Conservation (phyloP, 805 yeast species). For the Nakazawaea pomicola region DNA sequence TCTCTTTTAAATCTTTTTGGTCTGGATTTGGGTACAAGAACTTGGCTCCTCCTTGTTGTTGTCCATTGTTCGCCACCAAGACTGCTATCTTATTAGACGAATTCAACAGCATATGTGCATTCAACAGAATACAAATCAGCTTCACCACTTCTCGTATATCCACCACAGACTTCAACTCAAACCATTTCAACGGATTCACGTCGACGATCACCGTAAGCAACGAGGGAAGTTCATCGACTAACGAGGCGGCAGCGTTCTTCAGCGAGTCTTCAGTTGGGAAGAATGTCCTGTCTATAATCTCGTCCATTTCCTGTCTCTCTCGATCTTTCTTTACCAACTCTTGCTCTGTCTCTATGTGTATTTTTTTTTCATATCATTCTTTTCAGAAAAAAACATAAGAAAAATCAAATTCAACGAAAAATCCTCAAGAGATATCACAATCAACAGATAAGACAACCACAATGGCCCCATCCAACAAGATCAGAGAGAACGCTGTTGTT, state of each 20-base stretch:
- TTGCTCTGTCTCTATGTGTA: background rate
- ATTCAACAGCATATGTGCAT: slow-evolving; percentile 83
- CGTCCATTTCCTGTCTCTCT: slow-evolving; percentile 50
- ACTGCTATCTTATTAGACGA: slow-evolving; percentile 82
- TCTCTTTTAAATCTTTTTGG: slow-evolving; percentile 14
- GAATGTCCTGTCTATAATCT: slow-evolving; percentile 58
- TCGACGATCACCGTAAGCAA: slow-evolving; percentile 75
- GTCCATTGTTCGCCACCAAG: slow-evolving; percentile 53
- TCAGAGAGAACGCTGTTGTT: slow-evolving; percentile 11
- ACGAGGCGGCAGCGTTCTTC: slow-evolving; percentile 17
- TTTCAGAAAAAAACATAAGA: background rate
- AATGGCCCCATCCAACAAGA: slow-evolving; percentile 11
- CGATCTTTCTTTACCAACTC: background rate
- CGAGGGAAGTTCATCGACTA: slow-evolving; percentile 69
- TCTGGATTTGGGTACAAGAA: slow-evolving; percentile 56
- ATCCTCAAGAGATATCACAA: background rate
- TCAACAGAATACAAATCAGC: slow-evolving; percentile 68
- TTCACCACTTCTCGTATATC: slow-evolving; percentile 56
- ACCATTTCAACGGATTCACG: slow-evolving; percentile 70
- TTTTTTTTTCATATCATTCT: background rate
- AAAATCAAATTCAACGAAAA: background rate
- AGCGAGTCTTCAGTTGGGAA: slow-evolving; percentile 11
- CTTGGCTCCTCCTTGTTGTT: slow-evolving; percentile 44
- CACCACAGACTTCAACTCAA: slow-evolving; percentile 37
- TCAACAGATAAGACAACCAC: background rate